Conservation (phyloP, 2,329 filamentous ascomycete genomes). For the Colletotrichum sp. region DNA sequence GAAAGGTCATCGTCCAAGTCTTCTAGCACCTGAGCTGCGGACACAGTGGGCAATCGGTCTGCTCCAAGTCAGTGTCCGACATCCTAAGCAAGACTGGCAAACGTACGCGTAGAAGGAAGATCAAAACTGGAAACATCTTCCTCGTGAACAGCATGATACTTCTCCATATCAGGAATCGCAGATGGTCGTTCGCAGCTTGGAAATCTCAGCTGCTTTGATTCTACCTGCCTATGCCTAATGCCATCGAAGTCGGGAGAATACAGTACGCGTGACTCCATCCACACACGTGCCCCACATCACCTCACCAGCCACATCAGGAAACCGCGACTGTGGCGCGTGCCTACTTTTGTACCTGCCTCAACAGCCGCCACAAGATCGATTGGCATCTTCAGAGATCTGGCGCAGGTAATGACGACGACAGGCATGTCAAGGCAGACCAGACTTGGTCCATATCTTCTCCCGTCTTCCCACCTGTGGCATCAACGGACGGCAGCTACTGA, state of each 20-base stretch:
- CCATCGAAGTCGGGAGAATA: neutral
- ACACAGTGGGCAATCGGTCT: constrained; percentile 81
- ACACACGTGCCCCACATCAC: neutral
- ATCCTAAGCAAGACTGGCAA: constrained; percentile 4
- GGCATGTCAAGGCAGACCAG: neutral
- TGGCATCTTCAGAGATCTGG: neutral
- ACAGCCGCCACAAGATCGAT: neutral
- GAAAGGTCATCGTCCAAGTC: constrained; percentile 57
- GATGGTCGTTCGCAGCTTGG: neutral
- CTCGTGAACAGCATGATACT: constrained; percentile 62
- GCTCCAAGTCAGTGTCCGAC: constrained; percentile 19
- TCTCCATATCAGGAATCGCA: constrained; percentile 6
- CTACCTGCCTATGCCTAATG: neutral
- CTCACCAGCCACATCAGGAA: constrained; percentile 1
- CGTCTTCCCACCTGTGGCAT: neutral
- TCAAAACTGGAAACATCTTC: constrained; percentile 68
- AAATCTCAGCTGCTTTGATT: neutral
- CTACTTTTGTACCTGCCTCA: neutral
- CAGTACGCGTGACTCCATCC: constrained; percentile 1
- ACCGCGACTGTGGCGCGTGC: neutral
- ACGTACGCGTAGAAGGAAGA: constrained; percentile 56
- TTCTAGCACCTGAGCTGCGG: constrained; percentile 74
- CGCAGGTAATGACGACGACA: neutral
- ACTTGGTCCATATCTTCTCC: neutral
- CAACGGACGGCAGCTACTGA: neutral